These are phyloP conservation scores for Wickerhamomyces tratensis DNA, from an alignment of 805 yeast genomes.

Conservation along the genomic window DNA sequence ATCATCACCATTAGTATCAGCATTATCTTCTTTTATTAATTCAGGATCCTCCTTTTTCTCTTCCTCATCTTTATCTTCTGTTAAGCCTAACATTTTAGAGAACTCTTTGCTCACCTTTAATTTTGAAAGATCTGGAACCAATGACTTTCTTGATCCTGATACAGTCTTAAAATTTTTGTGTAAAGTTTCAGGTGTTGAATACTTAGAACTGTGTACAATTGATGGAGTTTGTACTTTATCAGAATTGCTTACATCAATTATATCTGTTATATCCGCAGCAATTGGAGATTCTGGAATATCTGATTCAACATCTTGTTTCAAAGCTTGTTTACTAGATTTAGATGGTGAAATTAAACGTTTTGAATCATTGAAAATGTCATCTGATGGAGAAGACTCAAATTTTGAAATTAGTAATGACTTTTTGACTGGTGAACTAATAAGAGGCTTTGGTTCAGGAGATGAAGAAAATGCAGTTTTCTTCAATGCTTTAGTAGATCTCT, in stretches of 20 bases:
- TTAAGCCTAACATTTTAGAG: conserved; percentile 25
- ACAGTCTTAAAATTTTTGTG: no score
- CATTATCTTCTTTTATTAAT: conserved; percentile 2
- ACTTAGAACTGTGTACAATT: conserved; percentile 1
- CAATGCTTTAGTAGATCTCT: neutral
- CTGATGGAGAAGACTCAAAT: conserved; percentile 14
- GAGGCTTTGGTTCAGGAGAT: conserved; percentile 12
- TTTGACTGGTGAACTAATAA: conserved; percentile 13
- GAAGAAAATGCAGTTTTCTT: conserved; percentile 21
- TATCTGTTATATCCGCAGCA: neutral
- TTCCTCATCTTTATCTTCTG: conserved; percentile 2
- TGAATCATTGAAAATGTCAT: neutral
- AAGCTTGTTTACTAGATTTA: no score
- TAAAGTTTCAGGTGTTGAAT: conserved; percentile 5
- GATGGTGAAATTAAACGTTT: neutral
- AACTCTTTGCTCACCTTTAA: conserved; percentile 24
- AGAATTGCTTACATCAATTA: neutral
- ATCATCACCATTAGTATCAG: conserved; percentile 1
- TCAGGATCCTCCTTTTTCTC: neutral
- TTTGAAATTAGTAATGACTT: conserved; percentile 14
- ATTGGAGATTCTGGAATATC: neutral
- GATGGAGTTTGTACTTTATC: no score
- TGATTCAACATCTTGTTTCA: neutral
- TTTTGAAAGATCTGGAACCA: conserved; percentile 22
- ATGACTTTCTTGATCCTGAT: conserved; percentile 12